Evolutionary conservation across 345 rosid genomes (phyloP), one percentile per base, ranked within the genome.

Genomic region (Conringia planisiliqua): DNA sequence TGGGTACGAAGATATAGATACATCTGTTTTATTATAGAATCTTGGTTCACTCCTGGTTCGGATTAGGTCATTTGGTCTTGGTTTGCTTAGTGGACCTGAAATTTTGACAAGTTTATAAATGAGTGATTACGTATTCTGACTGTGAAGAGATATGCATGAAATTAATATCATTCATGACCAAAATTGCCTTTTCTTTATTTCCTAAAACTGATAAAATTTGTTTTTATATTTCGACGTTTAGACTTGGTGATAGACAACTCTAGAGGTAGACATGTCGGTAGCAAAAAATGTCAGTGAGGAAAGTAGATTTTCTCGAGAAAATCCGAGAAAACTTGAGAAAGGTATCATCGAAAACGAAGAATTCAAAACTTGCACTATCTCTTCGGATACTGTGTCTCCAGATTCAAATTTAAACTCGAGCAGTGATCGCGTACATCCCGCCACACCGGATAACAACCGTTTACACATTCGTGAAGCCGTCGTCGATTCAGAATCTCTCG

Each of bases 381-480:
- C 66, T 12, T 69, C 57, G n/a, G 58, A 69, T 62, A 43, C 7
- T 27, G 29, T 52, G 61, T 40, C 52, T 29, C 4, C 57, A 18
- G 27, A 56, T 70, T 77, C 56, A 64, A 57, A 70, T 58, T 77
- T 59, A 71, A 64, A 71, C 18, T 29, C 20, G 10, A 66, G 29
- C 22, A 17, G 33, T 14, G 17, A 50, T 75, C 68, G 58, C 61
- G 17, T 13, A 35, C 30, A 67, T 66, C 43, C 44, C 62, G 73
- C 62, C 68, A 58, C 60, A 33, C 7, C 36, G 0, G 14, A 6
- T 0, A 47, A 35, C 7, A 5, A 56, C 4, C 51, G 8, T 9
- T 0, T 13, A 1, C 52, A 26, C 9, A 29, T 14, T 10, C 17
- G 16, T 17, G 6, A 4, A 22, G 56, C n/a, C 39, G 29, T 39